Evolutionary conservation across 2,329 filamentous ascomycete species (phyloP).

Genomic region (Trichoderma sp.): DNA sequence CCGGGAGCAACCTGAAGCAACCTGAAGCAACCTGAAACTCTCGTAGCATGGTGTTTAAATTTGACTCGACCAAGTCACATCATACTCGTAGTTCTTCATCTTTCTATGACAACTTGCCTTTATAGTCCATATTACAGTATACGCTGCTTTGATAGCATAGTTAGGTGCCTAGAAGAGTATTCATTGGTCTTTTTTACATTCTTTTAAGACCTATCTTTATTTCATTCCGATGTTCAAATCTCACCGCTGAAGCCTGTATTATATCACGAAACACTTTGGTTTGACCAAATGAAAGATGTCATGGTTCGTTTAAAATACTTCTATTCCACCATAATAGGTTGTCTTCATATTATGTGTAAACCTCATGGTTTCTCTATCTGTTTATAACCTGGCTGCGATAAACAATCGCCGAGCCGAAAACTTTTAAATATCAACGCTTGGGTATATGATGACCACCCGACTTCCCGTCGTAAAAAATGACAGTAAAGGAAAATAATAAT

Average conservation of each 20-base stretch:
- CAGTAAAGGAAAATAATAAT: neutral
- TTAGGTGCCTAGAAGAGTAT: neutral
- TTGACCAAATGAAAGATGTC: neutral
- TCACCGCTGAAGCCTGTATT: neutral
- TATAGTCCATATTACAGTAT: neutral
- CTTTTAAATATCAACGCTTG: neutral
- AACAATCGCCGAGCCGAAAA: neutral
- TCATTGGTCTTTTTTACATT: neutral
- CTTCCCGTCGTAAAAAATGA: neutral
- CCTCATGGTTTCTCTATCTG: neutral
- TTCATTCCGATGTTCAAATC: neutral
- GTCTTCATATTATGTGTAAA: neutral
- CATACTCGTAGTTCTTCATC: neutral
- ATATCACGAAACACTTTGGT: neutral
- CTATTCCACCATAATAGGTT: neutral
- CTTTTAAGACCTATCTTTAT: neutral
- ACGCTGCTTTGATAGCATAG: neutral
- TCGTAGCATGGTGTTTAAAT: neutral
- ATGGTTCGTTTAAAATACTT: neutral
- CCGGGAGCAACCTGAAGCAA: neutral
- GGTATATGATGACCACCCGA: neutral
- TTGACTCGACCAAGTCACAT: neutral
- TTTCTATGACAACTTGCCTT: neutral
- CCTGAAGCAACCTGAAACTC: neutral
- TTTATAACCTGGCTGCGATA: neutral